phyloP scores from a whole-genome alignment of 2,329 filamentous ascomycete species.

The Aspergillus nomiae region DNA sequence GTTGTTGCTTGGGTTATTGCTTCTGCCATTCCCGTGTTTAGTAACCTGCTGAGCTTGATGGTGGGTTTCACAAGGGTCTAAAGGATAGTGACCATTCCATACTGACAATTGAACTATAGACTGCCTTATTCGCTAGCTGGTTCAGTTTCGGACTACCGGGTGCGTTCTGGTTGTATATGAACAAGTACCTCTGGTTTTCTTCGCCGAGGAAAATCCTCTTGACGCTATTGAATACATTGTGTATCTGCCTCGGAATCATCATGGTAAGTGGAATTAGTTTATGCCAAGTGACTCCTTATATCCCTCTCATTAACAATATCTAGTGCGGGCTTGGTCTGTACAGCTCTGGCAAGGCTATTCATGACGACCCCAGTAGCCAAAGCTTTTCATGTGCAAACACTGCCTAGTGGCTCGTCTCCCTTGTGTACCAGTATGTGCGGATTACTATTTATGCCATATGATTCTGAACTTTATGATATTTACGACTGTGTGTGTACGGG shows the following conservation, averaged over 20 bases:
- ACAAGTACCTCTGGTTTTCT: constrained; percentile 24
- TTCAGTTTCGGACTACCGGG: constrained; percentile 51
- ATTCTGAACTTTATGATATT: neutral
- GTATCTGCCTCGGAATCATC: neutral
- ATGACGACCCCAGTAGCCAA: constrained; percentile 26
- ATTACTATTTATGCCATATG: neutral
- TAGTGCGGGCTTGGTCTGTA: constrained; percentile 37
- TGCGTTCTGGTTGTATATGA: constrained; percentile 32
- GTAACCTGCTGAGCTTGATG: constrained; percentile 64
- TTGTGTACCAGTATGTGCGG: neutral
- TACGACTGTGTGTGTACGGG: neutral
- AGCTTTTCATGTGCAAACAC: constrained; percentile 34
- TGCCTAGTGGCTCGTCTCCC: neutral
- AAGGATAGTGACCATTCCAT: neutral
- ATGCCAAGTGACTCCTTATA: neutral
- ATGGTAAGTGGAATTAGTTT: neutral
- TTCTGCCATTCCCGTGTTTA: constrained; percentile 68
- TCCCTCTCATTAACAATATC: constrained; percentile 1
- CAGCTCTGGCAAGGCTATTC: constrained; percentile 31
- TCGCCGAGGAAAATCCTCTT: constrained; percentile 24
- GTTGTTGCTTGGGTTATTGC: constrained; percentile 65
- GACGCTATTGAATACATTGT: constrained; percentile 21
- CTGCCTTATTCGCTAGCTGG: constrained; percentile 64
- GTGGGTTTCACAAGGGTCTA: constrained; percentile 5
- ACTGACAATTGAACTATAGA: constrained; percentile 17